Evolutionary conservation across 306 rosid genomes (phyloP).

Genomic region (Cucumis melo): DNA sequence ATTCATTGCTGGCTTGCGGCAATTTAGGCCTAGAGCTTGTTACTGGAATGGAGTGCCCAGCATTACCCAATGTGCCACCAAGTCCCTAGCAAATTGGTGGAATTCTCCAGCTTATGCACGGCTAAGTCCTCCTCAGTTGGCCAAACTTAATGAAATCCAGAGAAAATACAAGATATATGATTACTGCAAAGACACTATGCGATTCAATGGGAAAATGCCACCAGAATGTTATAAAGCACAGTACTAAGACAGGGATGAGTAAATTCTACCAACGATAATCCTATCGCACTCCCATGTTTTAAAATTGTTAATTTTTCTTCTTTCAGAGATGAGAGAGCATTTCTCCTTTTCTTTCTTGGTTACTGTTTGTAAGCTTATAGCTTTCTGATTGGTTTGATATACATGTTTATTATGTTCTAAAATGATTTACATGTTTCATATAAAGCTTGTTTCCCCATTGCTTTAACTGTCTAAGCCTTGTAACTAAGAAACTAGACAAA

Average conservation of each 20-base stretch:
- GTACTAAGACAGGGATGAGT: background rate
- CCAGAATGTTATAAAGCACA: conserved; percentile 24
- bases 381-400: background rate
- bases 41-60: conserved; percentile 46
- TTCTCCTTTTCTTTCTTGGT: background rate
- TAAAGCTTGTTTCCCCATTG: background rate
- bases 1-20: conserved; percentile 34
- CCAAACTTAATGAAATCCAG: conserved; percentile 45
- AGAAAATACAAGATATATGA: conserved; percentile 52
- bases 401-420: background rate
- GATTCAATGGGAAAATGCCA: conserved; percentile 47
- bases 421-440: background rate
- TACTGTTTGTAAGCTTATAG: background rate
- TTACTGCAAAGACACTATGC: conserved; percentile 49
- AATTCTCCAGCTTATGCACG: conserved; percentile 30
- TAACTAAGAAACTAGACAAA: background rate
- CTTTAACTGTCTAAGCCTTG: background rate
- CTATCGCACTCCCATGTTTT: background rate
- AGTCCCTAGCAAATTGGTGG: conserved; percentile 54
- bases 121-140: conserved; percentile 22
- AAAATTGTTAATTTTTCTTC: background rate
- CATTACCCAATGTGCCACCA: conserved; percentile 37
- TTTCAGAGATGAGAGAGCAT: background rate
- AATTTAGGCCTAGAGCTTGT: conserved; percentile 68
- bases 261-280: background rate